Evolutionary conservation across 2,329 filamentous ascomycete genomes (phyloP).

Genomic region (Phaeophleospora eucalypticola): DNA sequence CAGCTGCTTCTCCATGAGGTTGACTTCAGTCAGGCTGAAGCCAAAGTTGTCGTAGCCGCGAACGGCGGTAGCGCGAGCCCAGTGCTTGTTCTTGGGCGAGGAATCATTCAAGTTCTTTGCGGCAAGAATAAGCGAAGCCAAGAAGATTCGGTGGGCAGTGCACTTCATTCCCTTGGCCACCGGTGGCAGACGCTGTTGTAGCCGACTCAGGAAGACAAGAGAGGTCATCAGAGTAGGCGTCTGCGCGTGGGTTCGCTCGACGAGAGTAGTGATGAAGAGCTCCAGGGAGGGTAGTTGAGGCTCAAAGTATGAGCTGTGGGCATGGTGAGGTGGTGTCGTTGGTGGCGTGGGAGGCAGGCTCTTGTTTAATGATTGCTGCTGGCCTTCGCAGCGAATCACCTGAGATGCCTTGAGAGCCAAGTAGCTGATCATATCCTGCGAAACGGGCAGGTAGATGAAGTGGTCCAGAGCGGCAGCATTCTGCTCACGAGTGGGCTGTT

Average conservation of each 20-base stretch:
- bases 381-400: conserved; percentile 72
- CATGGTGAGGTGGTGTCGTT: conserved; percentile 53
- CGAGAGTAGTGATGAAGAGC: conserved; percentile 85
- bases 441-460: conserved; percentile 74
- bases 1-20: conserved; percentile 98
- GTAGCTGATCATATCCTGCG: conserved; percentile 71
- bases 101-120: conserved; percentile 99
- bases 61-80: conserved; percentile 87
- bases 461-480: conserved; percentile 74
- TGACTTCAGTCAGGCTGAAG: conserved; percentile 92
- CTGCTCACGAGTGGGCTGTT: conserved; percentile 40
- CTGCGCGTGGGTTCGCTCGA: conserved; percentile 91
- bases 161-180: conserved; percentile 95
- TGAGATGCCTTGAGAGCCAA: conserved; percentile 69
- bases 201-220: conserved; percentile 82
- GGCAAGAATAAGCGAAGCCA: conserved; percentile 76
- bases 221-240: conserved; percentile 96
- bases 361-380: conserved; percentile 37
- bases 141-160: conserved; percentile 96
- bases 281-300: conserved; percentile 70
- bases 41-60: conserved; percentile 71
- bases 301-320: conserved; percentile 47
- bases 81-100: conserved; percentile 99
- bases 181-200: conserved; percentile 80
- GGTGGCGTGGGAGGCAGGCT: conserved; percentile 57